Evolutionary conservation across 1,139 yeast species (phyloP).

Genomic region (Magnusiomyces ingens): DNA sequence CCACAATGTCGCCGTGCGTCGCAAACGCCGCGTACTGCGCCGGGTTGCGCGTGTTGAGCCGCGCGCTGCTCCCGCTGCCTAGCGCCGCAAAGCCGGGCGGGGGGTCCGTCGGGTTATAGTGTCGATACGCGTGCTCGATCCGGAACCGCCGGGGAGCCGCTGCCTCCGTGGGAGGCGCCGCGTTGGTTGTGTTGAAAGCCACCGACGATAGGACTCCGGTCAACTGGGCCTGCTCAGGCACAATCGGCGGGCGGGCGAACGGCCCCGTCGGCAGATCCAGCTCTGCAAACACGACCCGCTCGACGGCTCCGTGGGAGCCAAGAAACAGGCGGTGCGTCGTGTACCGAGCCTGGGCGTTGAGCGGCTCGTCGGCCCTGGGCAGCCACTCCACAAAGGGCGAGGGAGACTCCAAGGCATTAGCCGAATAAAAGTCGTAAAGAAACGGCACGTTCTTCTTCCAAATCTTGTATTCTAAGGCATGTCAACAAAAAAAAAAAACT

Average conservation of each 20-base stretch:
- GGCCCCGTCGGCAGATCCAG: conserved; percentile 7
- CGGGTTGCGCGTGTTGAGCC: conserved; percentile 71
- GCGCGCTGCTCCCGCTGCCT: no score
- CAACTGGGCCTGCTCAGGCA: neutral
- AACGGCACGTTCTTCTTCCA: conserved; percentile 93
- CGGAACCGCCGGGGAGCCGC: neutral
- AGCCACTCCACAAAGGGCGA: conserved; percentile 37
- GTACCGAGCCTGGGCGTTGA: neutral
- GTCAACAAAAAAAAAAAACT: neutral
- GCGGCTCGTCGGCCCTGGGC: conserved; percentile 3
- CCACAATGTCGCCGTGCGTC: conserved; percentile 71
- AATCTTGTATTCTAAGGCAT: conserved; percentile 25
- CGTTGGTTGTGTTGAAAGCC: neutral
- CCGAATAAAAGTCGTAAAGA: conserved; percentile 68
- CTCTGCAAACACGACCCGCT: conserved; percentile 7
- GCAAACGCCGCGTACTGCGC: conserved; percentile 67
- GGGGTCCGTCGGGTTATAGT: no score
- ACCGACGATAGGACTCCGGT: neutral
- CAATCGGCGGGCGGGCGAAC: neutral
- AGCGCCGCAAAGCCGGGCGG: no score
- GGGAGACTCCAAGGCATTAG: conserved; percentile 61
- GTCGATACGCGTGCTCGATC: no score
- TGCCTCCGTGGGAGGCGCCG: neutral
- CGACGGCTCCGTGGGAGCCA: conserved; percentile 1
- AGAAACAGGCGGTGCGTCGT: neutral